Evolutionary conservation across 371 early-diverging fungal species (phyloP), one percentile per base, ranked within the genome.

Genomic region (Actinomucor elegans): DNA sequence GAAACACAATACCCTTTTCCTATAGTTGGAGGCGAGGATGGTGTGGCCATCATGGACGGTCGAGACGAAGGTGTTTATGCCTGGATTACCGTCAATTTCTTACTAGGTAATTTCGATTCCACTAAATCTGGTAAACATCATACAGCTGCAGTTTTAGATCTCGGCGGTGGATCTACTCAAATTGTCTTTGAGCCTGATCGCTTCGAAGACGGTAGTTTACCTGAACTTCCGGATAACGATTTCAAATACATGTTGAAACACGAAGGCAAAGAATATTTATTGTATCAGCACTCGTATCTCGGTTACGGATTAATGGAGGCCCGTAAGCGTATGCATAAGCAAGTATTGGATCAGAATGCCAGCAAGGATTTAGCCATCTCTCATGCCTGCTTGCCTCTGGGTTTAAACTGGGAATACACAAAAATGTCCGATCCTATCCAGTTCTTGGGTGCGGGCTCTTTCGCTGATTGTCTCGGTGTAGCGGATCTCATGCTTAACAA

Each of bases 1-100:
- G 70, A 73, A 48, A 73, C 57, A 4, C 62, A 73, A 12, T 98
- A 93, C 61, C 94, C 93, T n/a, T 98, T 97, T 74, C 81, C 75
- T 1, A 81, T 96, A 12, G 73, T 88, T 15, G 77, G 81, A 29
- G 77, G 81, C 29, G 59, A 80, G 1, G 75, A 87, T 21, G 86
- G 85, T 27, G 94, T 98, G 8, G 83, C 75, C 4, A 89, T 98
- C 51, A 98, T 98, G 97, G 93, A 92, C 28, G 98, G 98, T 7
- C 71, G 75, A 20, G 94, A 96, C 72, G 98, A 98, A 80, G 98
- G 94, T 43, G 90, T 97, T 4, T 98, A 83, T 78, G 97, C 97
- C 21, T 98, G 99, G 99, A 91, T 98, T 45, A 97, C 97, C 0
- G 94, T 97, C 34, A 98, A 98, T 68, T 97, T 90, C 55, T 77